Conservation (phyloP, 2,329 filamentous ascomycete genomes). For the Fusarium brachygibbosum region DNA sequence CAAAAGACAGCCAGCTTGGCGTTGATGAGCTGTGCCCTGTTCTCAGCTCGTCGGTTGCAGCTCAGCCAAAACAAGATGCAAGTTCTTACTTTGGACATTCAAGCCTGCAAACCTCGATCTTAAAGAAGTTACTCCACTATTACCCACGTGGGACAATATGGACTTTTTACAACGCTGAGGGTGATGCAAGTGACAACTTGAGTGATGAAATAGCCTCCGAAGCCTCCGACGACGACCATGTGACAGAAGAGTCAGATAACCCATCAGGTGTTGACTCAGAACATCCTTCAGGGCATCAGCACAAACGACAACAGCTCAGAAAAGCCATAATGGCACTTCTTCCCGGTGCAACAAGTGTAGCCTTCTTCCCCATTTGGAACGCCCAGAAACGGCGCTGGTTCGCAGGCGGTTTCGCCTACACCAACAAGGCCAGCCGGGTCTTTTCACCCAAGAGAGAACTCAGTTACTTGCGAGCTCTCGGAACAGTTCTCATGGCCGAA, state of each 20-base stretch:
- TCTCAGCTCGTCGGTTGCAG: background rate
- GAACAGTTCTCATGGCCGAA: conserved; percentile 3
- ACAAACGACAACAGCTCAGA: background rate
- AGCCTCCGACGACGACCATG: rapidly evolving
- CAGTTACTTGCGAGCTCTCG: background rate
- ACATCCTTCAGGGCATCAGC: rapidly evolving
- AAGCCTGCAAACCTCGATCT: rapidly evolving
- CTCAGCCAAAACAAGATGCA: rapidly evolving
- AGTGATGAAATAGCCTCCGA: background rate
- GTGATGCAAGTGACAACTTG: background rate
- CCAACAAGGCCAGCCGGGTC: background rate
- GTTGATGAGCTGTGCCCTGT: background rate
- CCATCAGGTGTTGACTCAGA: rapidly evolving
- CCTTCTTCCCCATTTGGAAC: conserved; percentile 1
- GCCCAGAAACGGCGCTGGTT: conserved; percentile 12
- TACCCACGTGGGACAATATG: conserved; percentile 5
- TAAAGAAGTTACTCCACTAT: background rate
- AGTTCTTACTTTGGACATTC: background rate
- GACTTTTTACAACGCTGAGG: background rate
- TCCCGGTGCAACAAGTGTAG: background rate
- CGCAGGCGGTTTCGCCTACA: background rate
- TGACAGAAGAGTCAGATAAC: background rate
- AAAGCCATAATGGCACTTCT: background rate
- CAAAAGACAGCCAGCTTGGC: background rate
- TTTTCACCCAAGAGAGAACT: background rate